phyloP scores from a whole-genome alignment of 768 basidiomycete species.

The Tricholoma furcatifolium region DNA sequence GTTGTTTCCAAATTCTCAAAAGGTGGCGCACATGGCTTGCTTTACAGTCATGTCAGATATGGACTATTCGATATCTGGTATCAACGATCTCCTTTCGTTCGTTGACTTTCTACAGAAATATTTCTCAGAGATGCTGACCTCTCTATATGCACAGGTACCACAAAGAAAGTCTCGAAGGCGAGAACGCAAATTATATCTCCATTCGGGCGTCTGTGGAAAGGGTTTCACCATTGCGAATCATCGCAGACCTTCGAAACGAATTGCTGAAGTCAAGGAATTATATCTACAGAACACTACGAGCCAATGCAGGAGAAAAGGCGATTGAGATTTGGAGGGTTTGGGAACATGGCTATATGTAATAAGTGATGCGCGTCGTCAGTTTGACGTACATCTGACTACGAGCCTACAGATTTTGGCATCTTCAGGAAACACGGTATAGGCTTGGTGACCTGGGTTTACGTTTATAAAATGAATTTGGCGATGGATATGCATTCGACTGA shows the following conservation, averaged over 20 bases:
- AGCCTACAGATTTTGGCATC: constrained; percentile 6
- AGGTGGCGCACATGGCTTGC: constrained; percentile 13
- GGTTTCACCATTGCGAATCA: constrained; percentile 4
- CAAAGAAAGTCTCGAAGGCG: constrained; percentile 23
- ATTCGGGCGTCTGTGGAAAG: constrained; percentile 13
- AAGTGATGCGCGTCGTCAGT: neutral
- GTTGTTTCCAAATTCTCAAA: constrained; percentile 15
- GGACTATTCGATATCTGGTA: constrained; percentile 15
- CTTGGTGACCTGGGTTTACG: constrained; percentile 1
- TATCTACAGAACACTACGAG: constrained; percentile 3
- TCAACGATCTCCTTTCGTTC: constrained; percentile 23
- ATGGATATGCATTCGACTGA: too few relatives aligned
- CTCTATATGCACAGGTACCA: constrained; percentile 11
- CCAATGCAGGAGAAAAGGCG: neutral
- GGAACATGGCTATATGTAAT: constrained; percentile 16
- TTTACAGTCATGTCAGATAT: constrained; percentile 22
- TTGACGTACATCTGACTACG: neutral
- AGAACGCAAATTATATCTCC: constrained; percentile 17
- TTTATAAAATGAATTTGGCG: too few relatives aligned
- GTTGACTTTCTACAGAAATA: neutral
- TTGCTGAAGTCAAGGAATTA: constrained; percentile 1
- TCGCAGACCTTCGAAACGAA: constrained; percentile 16
- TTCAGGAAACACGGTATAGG: constrained; percentile 9
- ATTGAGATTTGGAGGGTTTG: constrained; percentile 7
- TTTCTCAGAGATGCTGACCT: neutral